Base-by-base conservation (phyloP, 345 rosid genomes). In the Hibiscus tridactylites region DNA sequence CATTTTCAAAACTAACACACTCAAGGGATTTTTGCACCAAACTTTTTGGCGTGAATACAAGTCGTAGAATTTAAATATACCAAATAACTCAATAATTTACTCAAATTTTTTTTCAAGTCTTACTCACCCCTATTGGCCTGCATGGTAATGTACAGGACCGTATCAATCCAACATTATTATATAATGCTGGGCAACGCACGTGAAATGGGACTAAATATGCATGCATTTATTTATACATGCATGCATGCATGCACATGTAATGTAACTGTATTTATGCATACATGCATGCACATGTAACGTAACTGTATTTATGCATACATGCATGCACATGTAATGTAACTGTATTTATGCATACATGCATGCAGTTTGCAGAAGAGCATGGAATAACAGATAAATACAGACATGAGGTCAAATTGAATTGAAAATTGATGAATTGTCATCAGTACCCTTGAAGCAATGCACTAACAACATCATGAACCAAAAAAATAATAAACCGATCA, bases 391-490 rank as follows among this genome's bases (percentile, higher is more conserved):
- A 29, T 19, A 42, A 66, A 56, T 65, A 26, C 11, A 39, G 64
- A 64, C 39, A 5, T 4, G 68, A 64, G 50, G 79, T 59, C 72
- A 63, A 75, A 75, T 59, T 79, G 80, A 70, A 76, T 78, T 70
- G 47, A 78, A 65, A 74, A 8, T 68, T 72, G 81, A 77, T 74
- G 79, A 78, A 83, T 75, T 69, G 65, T 54, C 74, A 70, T 71
- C 73, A 64, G 71, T 68, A 63, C 69, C 63, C 57, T 9, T 5
- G 75, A 28, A 63, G 74, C 72, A 75, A 31, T 62, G 76, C 70
- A 76, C 29, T 44, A 62, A 44, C 65, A 72, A 61, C 67, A 28
- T 59, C 57, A 3, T 9, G 67, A 44, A 73, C 62, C 64, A 59
- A 54, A 71, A 53, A 72, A 76, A 39, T 59, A 56, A 56, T 19